Percentiles rank a stretch among this genome's conserved stretches.
These are phyloP conservation scores for Cryptococcus sp. DNA, from an alignment of 1,284 basidiomycete genomes.

Conservation along the genomic window DNA sequence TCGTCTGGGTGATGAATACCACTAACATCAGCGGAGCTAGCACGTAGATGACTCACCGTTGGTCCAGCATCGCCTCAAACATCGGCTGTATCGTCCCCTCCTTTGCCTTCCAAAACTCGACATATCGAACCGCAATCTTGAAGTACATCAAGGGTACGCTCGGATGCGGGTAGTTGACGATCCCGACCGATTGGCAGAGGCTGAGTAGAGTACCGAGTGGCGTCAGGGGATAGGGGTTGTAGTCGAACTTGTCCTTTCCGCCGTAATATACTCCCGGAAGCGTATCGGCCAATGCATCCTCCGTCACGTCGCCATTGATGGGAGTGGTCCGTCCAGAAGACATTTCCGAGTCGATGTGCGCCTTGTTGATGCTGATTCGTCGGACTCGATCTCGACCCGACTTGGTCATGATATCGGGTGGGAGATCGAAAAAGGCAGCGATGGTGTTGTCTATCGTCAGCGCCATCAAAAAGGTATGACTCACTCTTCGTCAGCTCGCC, in stretches of 20 bases:
- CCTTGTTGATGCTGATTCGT: conserved; percentile 26
- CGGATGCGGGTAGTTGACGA: conserved; percentile 78
- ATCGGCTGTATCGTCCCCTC: conserved; percentile 79
- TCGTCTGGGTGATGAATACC: conserved; percentile 78
- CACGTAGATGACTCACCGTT: conserved; percentile 52
- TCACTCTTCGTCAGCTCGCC: conserved; percentile 68
- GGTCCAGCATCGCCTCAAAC: conserved; percentile 81
- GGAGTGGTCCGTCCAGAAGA: conserved; percentile 36
- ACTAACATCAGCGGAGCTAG: conserved; percentile 48
- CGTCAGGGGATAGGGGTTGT: conserved; percentile 79
- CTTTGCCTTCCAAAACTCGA: conserved; percentile 92
- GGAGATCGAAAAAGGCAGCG: conserved; percentile 46
- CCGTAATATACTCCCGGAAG: conserved; percentile 18
- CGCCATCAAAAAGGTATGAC: conserved; percentile 7
- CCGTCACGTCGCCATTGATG: conserved; percentile 11
- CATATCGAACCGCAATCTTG: conserved; percentile 85
- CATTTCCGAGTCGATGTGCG: conserved; percentile 25
- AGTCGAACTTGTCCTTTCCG: conserved; percentile 60
- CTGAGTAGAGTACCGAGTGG: conserved; percentile 85
- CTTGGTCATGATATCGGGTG: conserved; percentile 40
- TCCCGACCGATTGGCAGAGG: conserved; percentile 73
- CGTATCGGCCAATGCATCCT: conserved; percentile 7
- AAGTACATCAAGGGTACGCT: conserved; percentile 91
- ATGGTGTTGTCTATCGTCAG: conserved; percentile 32
- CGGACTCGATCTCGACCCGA: conserved; percentile 24